Conservation (phyloP, 805 yeast species). For the Tetrapisispora fleetii region DNA sequence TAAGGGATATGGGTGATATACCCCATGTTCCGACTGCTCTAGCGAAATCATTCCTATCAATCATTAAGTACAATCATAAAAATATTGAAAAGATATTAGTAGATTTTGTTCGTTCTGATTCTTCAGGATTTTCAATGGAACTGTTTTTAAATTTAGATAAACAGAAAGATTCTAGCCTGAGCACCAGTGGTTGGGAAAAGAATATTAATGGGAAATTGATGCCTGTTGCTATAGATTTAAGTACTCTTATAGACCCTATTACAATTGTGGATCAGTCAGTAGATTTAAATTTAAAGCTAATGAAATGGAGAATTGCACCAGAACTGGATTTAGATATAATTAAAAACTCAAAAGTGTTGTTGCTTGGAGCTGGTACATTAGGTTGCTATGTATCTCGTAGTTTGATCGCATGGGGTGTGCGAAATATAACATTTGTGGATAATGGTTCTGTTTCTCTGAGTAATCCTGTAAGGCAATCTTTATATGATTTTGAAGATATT, state of each 20-base stretch:
- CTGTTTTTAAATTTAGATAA: conserved; percentile 12
- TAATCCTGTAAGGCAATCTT: conserved; percentile 91
- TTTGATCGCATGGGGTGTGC: conserved; percentile 89
- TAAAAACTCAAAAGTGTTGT: conserved; percentile 49
- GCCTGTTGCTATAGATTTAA: conserved; percentile 78
- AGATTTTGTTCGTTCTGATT: conserved; percentile 32
- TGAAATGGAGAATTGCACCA: conserved; percentile 96
- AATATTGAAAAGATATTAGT: conserved; percentile 31
- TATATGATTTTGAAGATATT: conserved; percentile 76
- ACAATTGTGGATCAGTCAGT: conserved; percentile 86
- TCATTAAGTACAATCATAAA: conserved; percentile 28
- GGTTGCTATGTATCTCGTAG: conserved; percentile 88
- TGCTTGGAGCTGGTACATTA: conserved; percentile 93
- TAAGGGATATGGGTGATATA: conserved; percentile 33
- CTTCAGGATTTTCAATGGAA: conserved; percentile 23
- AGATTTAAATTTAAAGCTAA: conserved; percentile 77
- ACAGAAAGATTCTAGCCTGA: conserved; percentile 23
- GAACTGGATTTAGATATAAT: conserved; percentile 59
- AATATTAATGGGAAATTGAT: conserved; percentile 61
- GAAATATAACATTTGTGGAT: conserved; percentile 79
- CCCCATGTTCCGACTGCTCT: conserved; percentile 40
- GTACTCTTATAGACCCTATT: conserved; percentile 68
- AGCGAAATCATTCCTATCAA: conserved; percentile 48
- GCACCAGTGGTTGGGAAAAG: conserved; percentile 84
- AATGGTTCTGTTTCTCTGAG: conserved; percentile 82